These are phyloP conservation scores for Scheffersomyces segobiensis DNA, from an alignment of 1,139 yeast species.

Conservation along the genomic window DNA sequence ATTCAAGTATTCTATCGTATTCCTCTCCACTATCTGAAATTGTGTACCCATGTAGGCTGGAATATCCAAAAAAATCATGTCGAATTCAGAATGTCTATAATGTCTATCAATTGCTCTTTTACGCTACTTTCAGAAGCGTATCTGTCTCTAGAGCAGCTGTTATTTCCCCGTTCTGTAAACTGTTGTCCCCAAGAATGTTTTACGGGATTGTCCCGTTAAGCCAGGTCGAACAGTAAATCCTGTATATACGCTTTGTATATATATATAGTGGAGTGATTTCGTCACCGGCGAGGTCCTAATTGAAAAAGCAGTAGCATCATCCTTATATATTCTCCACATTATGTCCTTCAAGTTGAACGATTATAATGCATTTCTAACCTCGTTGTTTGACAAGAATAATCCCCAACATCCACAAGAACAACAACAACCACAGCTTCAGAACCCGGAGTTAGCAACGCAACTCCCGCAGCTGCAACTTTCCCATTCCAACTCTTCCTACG, in stretches of 20 bases:
- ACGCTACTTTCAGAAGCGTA: neutral
- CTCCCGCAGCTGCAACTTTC: slow-evolving; percentile 5
- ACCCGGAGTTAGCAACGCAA: slow-evolving; percentile 1
- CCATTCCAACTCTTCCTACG: neutral
- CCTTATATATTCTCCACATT: neutral
- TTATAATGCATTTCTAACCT: slow-evolving; percentile 31
- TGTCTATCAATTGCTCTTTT: neutral
- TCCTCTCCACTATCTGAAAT: neutral
- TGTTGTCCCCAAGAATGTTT: neutral
- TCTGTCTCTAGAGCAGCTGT: no score
- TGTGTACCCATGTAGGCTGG: neutral
- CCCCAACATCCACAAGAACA: slow-evolving; percentile 5
- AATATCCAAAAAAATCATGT: neutral
- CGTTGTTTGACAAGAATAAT: slow-evolving; percentile 26
- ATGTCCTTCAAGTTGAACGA: slow-evolving; percentile 36
- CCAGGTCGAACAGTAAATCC: neutral
- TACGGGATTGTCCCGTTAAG: neutral
- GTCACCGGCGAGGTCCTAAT: neutral
- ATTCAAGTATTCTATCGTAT: neutral
- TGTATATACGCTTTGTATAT: neutral
- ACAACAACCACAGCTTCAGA: slow-evolving; percentile 3
- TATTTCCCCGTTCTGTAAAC: neutral
- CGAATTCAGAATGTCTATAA: neutral
- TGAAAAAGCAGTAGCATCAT: neutral
- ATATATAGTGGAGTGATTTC: neutral